Conservation (phyloP, 2,329 filamentous ascomycete species). For the Neodidymelliopsis sp. region DNA sequence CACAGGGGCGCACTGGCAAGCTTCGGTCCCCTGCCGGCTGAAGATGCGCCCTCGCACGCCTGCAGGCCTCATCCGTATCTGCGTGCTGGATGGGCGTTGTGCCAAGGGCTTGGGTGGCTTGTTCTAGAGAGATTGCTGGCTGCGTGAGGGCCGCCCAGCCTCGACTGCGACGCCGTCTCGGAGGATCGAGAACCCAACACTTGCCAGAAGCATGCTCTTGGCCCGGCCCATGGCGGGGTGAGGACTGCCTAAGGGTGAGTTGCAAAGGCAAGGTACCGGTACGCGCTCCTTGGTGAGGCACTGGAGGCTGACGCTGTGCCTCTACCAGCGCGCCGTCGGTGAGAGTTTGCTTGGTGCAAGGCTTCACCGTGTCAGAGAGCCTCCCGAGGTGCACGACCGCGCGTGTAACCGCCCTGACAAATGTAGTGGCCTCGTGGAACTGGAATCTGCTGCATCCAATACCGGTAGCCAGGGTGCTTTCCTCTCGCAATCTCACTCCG, state of each 20-base stretch:
- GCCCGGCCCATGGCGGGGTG: slow-evolving; percentile 32
- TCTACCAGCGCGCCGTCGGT: background rate
- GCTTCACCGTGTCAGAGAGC: background rate
- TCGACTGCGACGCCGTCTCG: slow-evolving; percentile 32
- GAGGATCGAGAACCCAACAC: slow-evolving; percentile 44
- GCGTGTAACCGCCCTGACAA: slow-evolving; percentile 25
- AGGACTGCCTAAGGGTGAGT: slow-evolving; percentile 23
- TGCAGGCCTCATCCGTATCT: slow-evolving; percentile 31
- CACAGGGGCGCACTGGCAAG: slow-evolving; percentile 26
- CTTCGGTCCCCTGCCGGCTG: slow-evolving; percentile 33
- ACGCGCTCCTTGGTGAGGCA: slow-evolving; percentile 5
- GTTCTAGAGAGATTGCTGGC: slow-evolving; percentile 35
- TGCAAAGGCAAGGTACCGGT: slow-evolving; percentile 26
- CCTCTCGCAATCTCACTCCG: slow-evolving; percentile 23
- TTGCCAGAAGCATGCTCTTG: slow-evolving; percentile 44
- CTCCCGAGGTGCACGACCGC: background rate
- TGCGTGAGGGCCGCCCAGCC: slow-evolving; percentile 34
- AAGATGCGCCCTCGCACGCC: slow-evolving; percentile 21
- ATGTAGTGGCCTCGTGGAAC: slow-evolving; percentile 28
- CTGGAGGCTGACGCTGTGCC: slow-evolving; percentile 30
- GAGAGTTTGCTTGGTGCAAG: slow-evolving; percentile 1
- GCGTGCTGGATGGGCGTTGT: slow-evolving; percentile 24
- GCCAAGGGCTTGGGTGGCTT: slow-evolving; percentile 51
- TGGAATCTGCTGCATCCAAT: slow-evolving; percentile 28
- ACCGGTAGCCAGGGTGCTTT: slow-evolving; percentile 18